Evolutionary conservation across 179 eudicot genomes (phyloP).

Genomic region (Drosera spatulata): DNA sequence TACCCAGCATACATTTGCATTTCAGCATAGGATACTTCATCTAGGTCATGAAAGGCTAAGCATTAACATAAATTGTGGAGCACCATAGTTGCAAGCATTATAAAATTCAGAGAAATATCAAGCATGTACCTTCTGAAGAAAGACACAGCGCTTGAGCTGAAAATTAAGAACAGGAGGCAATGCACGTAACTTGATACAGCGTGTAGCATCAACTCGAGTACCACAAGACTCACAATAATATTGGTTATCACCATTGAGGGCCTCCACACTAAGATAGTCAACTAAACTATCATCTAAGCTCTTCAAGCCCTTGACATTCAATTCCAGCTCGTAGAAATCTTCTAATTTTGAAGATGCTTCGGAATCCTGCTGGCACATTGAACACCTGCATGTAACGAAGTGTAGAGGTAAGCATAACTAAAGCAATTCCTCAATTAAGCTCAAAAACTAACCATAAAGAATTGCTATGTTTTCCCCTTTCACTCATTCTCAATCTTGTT

Average conservation of each 20-base stretch:
- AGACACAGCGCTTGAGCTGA: constrained; percentile 96
- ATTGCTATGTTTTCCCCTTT: too few species aligned
- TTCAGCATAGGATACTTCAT: neutral
- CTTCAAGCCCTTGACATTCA: constrained; percentile 87
- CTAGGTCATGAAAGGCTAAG: neutral
- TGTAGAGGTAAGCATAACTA: neutral
- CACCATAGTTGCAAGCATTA: neutral
- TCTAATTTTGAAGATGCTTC: constrained; percentile 84
- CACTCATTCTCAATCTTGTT: too few species aligned
- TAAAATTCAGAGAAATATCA: neutral
- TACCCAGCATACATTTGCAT: neutral
- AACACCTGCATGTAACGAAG: constrained; percentile 41
- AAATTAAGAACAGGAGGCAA: constrained; percentile 84
- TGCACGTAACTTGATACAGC: constrained; percentile 77
- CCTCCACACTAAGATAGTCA: constrained; percentile 78
- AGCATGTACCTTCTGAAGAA: constrained; percentile 73
- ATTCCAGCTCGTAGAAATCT: constrained; percentile 89
- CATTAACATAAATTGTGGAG: neutral
- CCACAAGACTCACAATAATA: constrained; percentile 81
- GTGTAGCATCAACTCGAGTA: constrained; percentile 79
- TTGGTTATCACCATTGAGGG: constrained; percentile 94
- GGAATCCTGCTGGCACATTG: constrained; percentile 83
- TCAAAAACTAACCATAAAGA: too few species aligned
- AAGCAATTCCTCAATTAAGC: neutral
- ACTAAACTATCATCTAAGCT: constrained; percentile 72